These are phyloP conservation scores for Phanerochaete carnosa DNA, from an alignment of 768 basidiomycete genomes.

Conservation along the genomic window DNA sequence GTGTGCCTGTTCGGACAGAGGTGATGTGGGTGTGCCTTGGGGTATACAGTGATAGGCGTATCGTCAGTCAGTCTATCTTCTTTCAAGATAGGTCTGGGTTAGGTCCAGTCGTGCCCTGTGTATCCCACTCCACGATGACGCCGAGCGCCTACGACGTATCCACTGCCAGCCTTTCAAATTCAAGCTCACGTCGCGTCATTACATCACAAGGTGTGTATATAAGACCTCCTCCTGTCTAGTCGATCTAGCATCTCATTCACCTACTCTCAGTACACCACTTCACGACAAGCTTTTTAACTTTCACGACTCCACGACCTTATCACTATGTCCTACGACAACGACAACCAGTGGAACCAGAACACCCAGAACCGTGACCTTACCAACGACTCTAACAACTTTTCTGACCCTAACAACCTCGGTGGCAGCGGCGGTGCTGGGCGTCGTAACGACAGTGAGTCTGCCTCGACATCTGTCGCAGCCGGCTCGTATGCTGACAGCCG, in stretches of 20 bases:
- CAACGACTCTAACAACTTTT: slow-evolving; percentile 15
- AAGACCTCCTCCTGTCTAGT: neutral
- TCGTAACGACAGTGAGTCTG: neutral
- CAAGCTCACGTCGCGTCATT: neutral
- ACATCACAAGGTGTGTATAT: neutral
- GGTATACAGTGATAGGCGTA: too few relatives aligned
- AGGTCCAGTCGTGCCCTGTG: too few relatives aligned
- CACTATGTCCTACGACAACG: slow-evolving; percentile 7
- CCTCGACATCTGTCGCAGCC: neutral
- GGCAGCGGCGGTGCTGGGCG: neutral
- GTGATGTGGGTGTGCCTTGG: too few relatives aligned
- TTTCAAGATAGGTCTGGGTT: too few relatives aligned
- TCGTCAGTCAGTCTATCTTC: too few relatives aligned
- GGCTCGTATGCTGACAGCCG: neutral
- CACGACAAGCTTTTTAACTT: too few relatives aligned
- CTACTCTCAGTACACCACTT: neutral
- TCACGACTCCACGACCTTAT: neutral
- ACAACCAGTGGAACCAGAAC: slow-evolving; percentile 5
- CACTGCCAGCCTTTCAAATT: neutral
- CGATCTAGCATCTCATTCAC: neutral
- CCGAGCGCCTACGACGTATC: neutral
- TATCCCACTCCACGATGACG: neutral
- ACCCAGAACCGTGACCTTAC: neutral
- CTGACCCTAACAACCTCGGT: neutral
- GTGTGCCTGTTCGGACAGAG: too few relatives aligned